Evolutionary conservation across 1,139 yeast species (phyloP), one percentile per base, ranked within the genome.

Genomic region (Kluyveromyces sp.): DNA sequence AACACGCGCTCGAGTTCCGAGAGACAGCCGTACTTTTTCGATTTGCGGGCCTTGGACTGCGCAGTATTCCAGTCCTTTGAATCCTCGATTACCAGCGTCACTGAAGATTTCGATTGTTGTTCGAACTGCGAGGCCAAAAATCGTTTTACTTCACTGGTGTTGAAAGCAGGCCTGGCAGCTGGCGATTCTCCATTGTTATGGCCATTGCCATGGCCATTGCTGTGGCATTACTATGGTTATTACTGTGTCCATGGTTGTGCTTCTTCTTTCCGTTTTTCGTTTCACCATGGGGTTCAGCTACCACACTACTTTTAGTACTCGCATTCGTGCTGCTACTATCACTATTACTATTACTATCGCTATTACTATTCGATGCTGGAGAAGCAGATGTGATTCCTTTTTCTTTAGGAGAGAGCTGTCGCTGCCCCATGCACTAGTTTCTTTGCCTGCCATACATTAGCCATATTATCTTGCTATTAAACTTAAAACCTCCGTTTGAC

Each of bases 41-140:
- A 56, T 42, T 54, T 60, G 48, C 53, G 50, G 48, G 52, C 59
- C 36, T 49, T 55, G 25, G 48, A 56, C 21, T 56, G 50, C 25
- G 59, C 61, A 25, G 63, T 54, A 34, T 58, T 65, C 66, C 66
- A 62, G 42, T 55, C 59, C n/a, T 48, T 47, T 25, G 57, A 50
- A 25, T 50, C 37, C 34, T 45, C 47, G 21, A 48, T 48, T 10
- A 46, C 32, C 29, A 35, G 31, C 33, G 39, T 42, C n/a, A 43
- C 33, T 2, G 46, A 25, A 8, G 41, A 39, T n/a, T 46, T 26
- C 5, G 51, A 33, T 29, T 58, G 49, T 34, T 48, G 41, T 4
- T 51, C 46, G 37, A 55, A 61, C 35, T 56, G 49, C 4, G 48
- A 38, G 5, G 44, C 47, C 60, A 63, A 53, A 47, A 48, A 58